phyloP scores from a whole-genome alignment of 257 asterid genomes.

The Forsythia viridissima region DNA sequence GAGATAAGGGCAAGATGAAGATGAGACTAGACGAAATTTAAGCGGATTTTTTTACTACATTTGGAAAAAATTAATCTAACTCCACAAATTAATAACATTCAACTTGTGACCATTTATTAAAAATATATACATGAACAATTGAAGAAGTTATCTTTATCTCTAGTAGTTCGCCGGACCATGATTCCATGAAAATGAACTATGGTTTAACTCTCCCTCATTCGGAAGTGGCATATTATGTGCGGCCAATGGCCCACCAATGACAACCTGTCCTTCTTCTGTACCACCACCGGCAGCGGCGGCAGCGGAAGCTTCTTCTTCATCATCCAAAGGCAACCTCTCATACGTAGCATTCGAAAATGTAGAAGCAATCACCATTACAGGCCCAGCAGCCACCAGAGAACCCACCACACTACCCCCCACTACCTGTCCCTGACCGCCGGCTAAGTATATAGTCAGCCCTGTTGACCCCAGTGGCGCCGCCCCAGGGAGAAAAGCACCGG shows the following conservation, averaged over 20 bases:
- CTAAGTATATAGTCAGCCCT: constrained; percentile 18
- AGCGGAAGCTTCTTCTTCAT: constrained; percentile 1
- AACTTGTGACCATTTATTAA: neutral
- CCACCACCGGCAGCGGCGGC: neutral
- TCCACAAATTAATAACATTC: neutral
- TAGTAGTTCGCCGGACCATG: neutral
- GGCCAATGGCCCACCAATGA: neutral
- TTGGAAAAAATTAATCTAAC: too few species aligned
- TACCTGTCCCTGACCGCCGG: constrained; percentile 17
- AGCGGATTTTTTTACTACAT: too few species aligned
- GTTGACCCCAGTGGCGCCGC: constrained; percentile 15
- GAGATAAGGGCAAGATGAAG: too few species aligned
- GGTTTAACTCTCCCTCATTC: neutral
- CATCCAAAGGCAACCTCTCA: constrained; percentile 18
- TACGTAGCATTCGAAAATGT: constrained; percentile 19
- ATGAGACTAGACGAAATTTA: too few species aligned
- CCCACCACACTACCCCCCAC: constrained; percentile 26
- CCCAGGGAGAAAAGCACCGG: constrained; percentile 21
- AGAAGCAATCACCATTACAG: constrained; percentile 24
- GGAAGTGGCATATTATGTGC: neutral
- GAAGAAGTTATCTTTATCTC: neutral
- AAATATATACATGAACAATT: neutral
- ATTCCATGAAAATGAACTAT: neutral
- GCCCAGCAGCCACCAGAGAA: constrained; percentile 19
- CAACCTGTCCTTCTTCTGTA: neutral